Base-by-base conservation (phyloP, 2,329 filamentous ascomycete genomes). In the Acrodontium crateriforme region DNA sequence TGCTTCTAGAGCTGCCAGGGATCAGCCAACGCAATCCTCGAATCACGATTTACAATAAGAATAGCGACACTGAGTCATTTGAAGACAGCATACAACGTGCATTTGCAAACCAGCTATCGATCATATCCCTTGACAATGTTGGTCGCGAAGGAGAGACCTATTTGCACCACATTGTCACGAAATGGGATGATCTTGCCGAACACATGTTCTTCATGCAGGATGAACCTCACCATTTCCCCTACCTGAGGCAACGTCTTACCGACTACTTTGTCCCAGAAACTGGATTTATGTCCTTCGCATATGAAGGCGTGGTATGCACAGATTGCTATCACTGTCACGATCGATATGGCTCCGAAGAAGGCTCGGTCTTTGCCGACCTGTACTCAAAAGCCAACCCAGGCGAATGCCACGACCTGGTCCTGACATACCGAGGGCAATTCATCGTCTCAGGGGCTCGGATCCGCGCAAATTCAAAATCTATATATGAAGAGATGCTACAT, bases 201-300 rank as follows among this genome's bases (percentile, higher is more conserved):
- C 60, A 65, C 27, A 63, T 59, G 0, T 35, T 65, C 15, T 66
- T 66, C 45, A 45, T 65, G 5, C 61, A 65, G 44, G 61, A 59
- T 3, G 51, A 52, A 17, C 35, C 59, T 16, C 49, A 65, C 36
- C 56, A 58, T 21, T 49, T 16, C 35, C 32, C 18, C 50, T 56
- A 25, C 42, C 59, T 18, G 8, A 49, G 49, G 16, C 40, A 47
- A 4, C 53, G 56, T 2, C 40, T 64, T 5, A 37, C 45, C 1
- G 49, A 58, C 18, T 64, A 58, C 35, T 55, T 54, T 27, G 29
- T 46, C 21, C 37, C 53, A 24, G 37, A 51, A 22, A 66, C 62
- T 0, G 60, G 61, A 1, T 60, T 64, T 37, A 44, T 67, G 5
- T 56, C 54, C 24, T 49, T 67, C 0, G 59, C 60, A 1, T 53